Percentiles rank a stretch among this genome's conserved stretches.
Evolutionary conservation across 805 yeast species (phyloP).

Genomic region (Wickerhamiella parazyma): DNA sequence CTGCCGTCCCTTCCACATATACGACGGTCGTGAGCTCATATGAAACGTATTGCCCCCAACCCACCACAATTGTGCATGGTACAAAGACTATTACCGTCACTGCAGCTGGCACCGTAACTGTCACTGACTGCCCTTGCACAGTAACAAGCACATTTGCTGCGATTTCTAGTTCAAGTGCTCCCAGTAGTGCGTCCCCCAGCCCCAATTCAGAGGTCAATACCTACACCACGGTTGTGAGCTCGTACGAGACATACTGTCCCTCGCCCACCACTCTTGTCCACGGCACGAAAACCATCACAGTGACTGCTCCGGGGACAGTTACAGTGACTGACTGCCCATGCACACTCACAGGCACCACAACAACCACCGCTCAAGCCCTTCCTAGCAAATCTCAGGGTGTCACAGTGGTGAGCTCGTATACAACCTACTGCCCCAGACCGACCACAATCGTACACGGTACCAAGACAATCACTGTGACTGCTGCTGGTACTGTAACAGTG

Average conservation of each 20-base stretch:
- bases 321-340: too few relatives aligned
- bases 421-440: neutral
- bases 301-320: too few relatives aligned
- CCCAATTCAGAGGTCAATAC: too few relatives aligned
- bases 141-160: too few relatives aligned
- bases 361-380: neutral
- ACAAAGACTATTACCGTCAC: neutral
- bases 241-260: too few relatives aligned
- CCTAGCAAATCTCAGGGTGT: conserved; percentile 2
- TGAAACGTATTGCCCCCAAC: neutral
- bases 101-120: neutral
- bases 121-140: conserved; percentile 5
- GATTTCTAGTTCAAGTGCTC: too few relatives aligned
- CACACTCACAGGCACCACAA: too few relatives aligned
- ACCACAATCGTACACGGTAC: neutral
- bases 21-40: conserved; percentile 1
- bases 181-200: too few relatives aligned
- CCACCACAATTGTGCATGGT: neutral
- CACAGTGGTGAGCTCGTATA: neutral
- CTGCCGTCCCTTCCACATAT: neutral
- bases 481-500: neutral
- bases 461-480: neutral
- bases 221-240: too few relatives aligned
- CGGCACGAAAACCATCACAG: too few relatives aligned
- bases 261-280: too few relatives aligned